Evolutionary conservation across 306 rosid genomes (phyloP).

Genomic region (Quercus robur): DNA sequence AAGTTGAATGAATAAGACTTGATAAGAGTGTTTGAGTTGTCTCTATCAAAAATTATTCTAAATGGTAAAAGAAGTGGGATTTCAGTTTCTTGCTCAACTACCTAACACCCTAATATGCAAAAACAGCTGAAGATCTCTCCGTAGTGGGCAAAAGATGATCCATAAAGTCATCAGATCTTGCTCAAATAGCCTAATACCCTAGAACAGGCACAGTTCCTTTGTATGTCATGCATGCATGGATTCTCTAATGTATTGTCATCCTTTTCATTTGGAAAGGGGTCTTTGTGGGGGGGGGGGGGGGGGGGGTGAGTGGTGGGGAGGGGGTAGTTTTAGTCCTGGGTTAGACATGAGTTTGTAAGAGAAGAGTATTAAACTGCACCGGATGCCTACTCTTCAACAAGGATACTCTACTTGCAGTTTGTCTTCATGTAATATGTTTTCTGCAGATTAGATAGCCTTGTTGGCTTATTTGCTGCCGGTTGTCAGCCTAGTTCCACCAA

Average conservation of each 20-base stretch:
- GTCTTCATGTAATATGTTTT: slow-evolving; percentile 20
- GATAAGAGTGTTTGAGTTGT: neutral
- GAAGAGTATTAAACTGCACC: neutral
- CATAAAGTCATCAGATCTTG: neutral
- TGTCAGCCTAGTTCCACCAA: slow-evolving; percentile 92
- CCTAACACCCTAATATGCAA: neutral
- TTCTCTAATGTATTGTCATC: neutral
- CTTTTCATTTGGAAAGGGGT: neutral
- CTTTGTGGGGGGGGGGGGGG: too few species aligned
- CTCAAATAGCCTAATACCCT: neutral
- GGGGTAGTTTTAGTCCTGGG: neutral
- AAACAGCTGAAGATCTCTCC: neutral
- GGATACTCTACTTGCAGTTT: slow-evolving; percentile 10
- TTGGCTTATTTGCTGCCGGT: slow-evolving; percentile 91
- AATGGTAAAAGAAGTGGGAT: neutral
- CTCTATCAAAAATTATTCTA: neutral
- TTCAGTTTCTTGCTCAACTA: neutral
- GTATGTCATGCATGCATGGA: neutral
- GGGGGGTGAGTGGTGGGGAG: neutral
- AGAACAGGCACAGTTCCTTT: neutral
- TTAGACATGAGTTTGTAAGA: neutral
- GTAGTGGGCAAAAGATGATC: neutral
- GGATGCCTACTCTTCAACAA: neutral
- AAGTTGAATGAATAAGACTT: neutral
- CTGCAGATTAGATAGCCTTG: slow-evolving; percentile 90